Evolutionary conservation across 805 yeast genomes (phyloP).

Genomic region (Ogataea saltuana): DNA sequence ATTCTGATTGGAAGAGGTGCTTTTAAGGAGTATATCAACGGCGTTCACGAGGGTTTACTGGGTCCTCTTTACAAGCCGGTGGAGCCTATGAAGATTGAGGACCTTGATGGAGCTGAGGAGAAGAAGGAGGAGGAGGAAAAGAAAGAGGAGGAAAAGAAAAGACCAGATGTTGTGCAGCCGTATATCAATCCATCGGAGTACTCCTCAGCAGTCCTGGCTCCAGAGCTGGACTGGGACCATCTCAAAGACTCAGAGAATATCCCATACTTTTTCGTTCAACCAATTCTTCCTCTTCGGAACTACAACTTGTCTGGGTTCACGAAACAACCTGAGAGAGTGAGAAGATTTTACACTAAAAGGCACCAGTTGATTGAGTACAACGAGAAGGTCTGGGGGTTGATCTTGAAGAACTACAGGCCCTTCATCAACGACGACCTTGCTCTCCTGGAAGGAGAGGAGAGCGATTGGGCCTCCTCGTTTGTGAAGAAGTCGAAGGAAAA

Average conservation of each 20-base stretch:
- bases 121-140: slow-evolving; percentile 24
- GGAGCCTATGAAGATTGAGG: slow-evolving; percentile 10
- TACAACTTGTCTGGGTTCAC: slow-evolving; percentile 80
- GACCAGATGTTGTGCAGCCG: slow-evolving; percentile 57
- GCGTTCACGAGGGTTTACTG: slow-evolving; percentile 90
- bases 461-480: slow-evolving; percentile 88
- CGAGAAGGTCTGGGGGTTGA: slow-evolving; percentile 28
- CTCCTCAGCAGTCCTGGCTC: slow-evolving; percentile 52
- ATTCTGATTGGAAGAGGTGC: slow-evolving; percentile 95
- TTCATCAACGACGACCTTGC: slow-evolving; percentile 46
- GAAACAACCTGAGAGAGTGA: slow-evolving; percentile 73
- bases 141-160: slow-evolving; percentile 35
- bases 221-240: slow-evolving; percentile 50
- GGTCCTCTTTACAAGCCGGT: slow-evolving; percentile 71
- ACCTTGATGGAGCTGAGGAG: slow-evolving; percentile 6
- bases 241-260: slow-evolving; percentile 39
- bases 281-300: slow-evolving; percentile 71
- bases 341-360: slow-evolving; percentile 75
- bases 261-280: slow-evolving; percentile 71
- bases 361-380: slow-evolving; percentile 40
- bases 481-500: slow-evolving; percentile 70
- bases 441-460: slow-evolving; percentile 62
- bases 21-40: slow-evolving; percentile 85
- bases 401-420: slow-evolving; percentile 50
- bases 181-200: slow-evolving; percentile 65